Evolutionary conservation across 2,329 filamentous ascomycete genomes (phyloP).

Genomic region (Hypoxylon sp.): DNA sequence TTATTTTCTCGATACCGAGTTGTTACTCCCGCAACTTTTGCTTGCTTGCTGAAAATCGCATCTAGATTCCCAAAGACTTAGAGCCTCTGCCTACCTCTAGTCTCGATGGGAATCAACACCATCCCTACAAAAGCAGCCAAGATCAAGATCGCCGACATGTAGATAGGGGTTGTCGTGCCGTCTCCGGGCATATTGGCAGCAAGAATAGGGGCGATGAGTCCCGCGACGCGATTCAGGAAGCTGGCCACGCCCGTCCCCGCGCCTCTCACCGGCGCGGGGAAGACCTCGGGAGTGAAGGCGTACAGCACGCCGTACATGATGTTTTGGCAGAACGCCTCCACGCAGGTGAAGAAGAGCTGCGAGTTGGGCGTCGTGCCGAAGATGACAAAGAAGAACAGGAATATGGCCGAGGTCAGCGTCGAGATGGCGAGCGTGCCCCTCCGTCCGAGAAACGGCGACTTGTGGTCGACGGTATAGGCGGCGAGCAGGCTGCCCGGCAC

Average conservation of each 20-base stretch:
- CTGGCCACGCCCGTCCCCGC: conserved; percentile 77
- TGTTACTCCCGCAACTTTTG: no score
- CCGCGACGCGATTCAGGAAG: conserved; percentile 73
- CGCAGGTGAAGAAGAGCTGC: conserved; percentile 72
- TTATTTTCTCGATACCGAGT: no score
- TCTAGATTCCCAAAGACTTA: no score
- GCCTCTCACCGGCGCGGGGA: conserved; percentile 75
- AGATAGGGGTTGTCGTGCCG: conserved; percentile 65
- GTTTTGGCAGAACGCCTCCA: conserved; percentile 77
- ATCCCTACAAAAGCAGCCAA: conserved; percentile 67
- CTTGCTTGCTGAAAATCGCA: no score
- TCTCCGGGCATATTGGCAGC: conserved; percentile 68
- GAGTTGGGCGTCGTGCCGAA: conserved; percentile 63
- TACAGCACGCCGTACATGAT: conserved; percentile 82
- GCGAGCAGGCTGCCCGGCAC: conserved; percentile 80
- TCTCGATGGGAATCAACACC: conserved; percentile 70
- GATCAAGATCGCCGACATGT: conserved; percentile 65
- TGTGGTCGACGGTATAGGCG: conserved; percentile 74
- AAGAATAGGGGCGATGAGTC: conserved; percentile 73
- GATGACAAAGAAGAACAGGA: conserved; percentile 72
- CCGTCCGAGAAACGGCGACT: conserved; percentile 70
- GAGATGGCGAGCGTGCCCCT: conserved; percentile 75
- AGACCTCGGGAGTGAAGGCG: conserved; percentile 80
- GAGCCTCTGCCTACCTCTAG: conserved; percentile 65
- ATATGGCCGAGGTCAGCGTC: conserved; percentile 72